A percentile compares a stretch with the other conserved stretches of the same genome.
Conservation (phyloP, 2,329 filamentous ascomycete species). For the Xylariaceae sp. region DNA sequence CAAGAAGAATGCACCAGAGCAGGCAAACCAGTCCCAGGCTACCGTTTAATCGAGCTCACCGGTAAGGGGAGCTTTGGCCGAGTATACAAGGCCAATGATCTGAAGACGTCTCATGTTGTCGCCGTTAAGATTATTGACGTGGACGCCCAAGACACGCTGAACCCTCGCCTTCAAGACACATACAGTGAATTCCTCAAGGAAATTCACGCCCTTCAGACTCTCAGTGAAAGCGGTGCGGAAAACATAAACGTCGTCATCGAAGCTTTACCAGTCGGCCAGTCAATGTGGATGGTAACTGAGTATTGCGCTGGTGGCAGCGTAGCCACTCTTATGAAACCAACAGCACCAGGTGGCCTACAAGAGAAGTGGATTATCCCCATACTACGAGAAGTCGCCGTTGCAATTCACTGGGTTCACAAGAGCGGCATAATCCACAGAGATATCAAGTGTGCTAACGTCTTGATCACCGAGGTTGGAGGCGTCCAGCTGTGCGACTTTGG, state of each 20-base stretch:
- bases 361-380: constrained; percentile 66
- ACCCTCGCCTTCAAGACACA: constrained; percentile 58
- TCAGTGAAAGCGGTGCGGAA: constrained; percentile 65
- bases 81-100: constrained; percentile 57
- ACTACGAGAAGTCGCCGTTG: constrained; percentile 57
- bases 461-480: constrained; percentile 67
- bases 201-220: constrained; percentile 60
- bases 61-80: constrained; percentile 69
- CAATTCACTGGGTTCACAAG: constrained; percentile 59
- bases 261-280: constrained; percentile 66
- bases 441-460: constrained; percentile 71
- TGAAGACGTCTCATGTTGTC: constrained; percentile 47
- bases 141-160: constrained; percentile 63
- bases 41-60: constrained; percentile 64
- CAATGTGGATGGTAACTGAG: constrained; percentile 84
- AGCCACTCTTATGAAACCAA: constrained; percentile 63
- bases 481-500: constrained; percentile 83
- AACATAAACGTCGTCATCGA: constrained; percentile 81
- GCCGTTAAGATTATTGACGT: constrained; percentile 81
- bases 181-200: constrained; percentile 65
- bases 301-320: constrained; percentile 82
- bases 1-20: constrained; percentile 53
- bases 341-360: constrained; percentile 53
- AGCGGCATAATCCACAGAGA: constrained; percentile 65
- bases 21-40: constrained; percentile 55